These are phyloP conservation scores for Dactylella cylindrospora DNA, from an alignment of 2,329 filamentous ascomycete species.

Conservation along the genomic window DNA sequence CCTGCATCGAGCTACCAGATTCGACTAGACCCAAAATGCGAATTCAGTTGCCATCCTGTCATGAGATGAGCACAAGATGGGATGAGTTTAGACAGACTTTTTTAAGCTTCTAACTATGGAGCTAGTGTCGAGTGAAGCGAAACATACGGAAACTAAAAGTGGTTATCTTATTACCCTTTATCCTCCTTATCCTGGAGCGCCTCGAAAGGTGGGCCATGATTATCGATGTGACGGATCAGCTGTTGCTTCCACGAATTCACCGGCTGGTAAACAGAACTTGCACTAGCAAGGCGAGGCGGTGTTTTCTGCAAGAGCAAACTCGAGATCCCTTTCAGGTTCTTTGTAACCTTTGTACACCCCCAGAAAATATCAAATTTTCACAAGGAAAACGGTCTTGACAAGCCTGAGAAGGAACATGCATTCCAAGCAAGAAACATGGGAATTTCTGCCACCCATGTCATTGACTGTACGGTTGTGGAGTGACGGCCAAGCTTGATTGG, in stretches of 20 bases:
- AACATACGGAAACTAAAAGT: not conserved
- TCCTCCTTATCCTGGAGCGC: not conserved
- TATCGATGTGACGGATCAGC: not conserved
- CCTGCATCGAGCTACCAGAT: slow-evolving; percentile 36
- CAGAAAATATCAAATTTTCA: not conserved
- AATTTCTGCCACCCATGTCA: slow-evolving; percentile 36
- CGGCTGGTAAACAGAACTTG: not conserved
- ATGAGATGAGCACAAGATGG: slow-evolving; percentile 18
- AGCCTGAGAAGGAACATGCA: not conserved
- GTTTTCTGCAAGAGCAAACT: no score
- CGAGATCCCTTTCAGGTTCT: no score
- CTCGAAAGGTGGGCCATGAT: not conserved
- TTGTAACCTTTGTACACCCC: no score
- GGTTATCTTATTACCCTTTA: not conserved
- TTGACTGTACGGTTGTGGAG: not conserved
- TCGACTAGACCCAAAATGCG: slow-evolving; percentile 4
- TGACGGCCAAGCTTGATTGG: slow-evolving; percentile 29
- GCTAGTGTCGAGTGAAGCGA: slow-evolving; percentile 8
- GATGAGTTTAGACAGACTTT: slow-evolving; percentile 10
- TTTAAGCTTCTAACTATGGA: slow-evolving; percentile 1
- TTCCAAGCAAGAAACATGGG: not conserved
- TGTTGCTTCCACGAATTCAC: not conserved
- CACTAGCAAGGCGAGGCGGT: not conserved
- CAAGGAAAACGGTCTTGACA: not conserved
- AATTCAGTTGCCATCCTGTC: not conserved